phyloP scores from a whole-genome alignment of 495 filamentous ascomycete genomes.

The Aspergillus haitiensis region DNA sequence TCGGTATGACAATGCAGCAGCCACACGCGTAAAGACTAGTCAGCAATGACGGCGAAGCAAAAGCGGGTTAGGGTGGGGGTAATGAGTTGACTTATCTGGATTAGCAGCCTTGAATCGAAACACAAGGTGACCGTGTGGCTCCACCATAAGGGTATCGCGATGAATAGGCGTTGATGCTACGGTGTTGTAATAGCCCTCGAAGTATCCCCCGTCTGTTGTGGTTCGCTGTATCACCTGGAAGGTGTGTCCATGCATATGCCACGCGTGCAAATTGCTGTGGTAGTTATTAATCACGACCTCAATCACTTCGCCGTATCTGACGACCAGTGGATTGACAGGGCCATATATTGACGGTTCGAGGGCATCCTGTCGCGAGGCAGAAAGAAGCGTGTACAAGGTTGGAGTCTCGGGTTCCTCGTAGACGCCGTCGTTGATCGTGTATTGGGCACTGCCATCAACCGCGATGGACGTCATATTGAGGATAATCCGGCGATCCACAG shows the following conservation, averaged over 20 bases:
- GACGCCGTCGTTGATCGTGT: conserved; percentile 47
- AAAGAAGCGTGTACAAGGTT: conserved; percentile 69
- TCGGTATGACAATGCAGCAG: conserved; percentile 78
- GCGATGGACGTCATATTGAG: conserved; percentile 54
- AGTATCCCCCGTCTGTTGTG: conserved; percentile 46
- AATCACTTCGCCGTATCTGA: conserved; percentile 52
- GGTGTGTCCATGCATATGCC: conserved; percentile 65
- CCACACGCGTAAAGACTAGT: conserved; percentile 47
- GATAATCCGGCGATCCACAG: conserved; percentile 35
- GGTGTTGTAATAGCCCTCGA: conserved; percentile 38
- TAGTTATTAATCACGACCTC: conserved; percentile 67
- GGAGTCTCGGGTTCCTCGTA: conserved; percentile 66
- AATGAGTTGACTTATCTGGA: conserved; percentile 48
- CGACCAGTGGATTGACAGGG: conserved; percentile 46
- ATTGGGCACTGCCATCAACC: conserved; percentile 58
- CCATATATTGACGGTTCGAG: conserved; percentile 46
- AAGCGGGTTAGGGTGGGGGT: background rate
- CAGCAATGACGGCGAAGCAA: conserved; percentile 2
- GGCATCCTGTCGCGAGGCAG: conserved; percentile 46
- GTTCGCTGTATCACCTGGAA: conserved; percentile 49
- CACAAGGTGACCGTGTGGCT: conserved; percentile 57
- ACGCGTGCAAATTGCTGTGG: conserved; percentile 61
- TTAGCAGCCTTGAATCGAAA: conserved; percentile 67
- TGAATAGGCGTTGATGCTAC: conserved; percentile 53
- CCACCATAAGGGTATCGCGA: conserved; percentile 57